phyloP scores from a whole-genome alignment of 495 filamentous ascomycete genomes.

The Cetradonia linearis region DNA sequence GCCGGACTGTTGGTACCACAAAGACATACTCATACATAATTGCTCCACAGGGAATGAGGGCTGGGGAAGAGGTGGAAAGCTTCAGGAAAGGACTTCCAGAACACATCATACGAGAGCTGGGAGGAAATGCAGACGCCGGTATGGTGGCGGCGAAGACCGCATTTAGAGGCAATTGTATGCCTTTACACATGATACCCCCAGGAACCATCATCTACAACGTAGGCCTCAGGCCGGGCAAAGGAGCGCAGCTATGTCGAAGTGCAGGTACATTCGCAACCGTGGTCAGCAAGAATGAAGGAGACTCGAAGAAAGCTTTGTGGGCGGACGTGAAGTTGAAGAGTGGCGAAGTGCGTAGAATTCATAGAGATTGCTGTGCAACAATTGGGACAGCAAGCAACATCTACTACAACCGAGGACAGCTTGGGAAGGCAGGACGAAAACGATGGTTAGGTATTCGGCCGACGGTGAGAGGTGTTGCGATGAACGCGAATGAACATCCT shows the following conservation, averaged over 20 bases:
- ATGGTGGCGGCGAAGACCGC: slow-evolving; percentile 89
- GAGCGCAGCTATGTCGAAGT: slow-evolving; percentile 83
- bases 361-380: slow-evolving; percentile 85
- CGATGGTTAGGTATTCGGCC: slow-evolving; percentile 89
- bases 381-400: slow-evolving; percentile 88
- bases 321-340: slow-evolving; percentile 80
- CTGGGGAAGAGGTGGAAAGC: slow-evolving; percentile 82
- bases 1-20: slow-evolving; percentile 45
- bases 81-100: slow-evolving; percentile 80
- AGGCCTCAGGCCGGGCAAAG: slow-evolving; percentile 59
- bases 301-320: slow-evolving; percentile 30
- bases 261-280: slow-evolving; percentile 86
- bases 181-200: slow-evolving; percentile 86
- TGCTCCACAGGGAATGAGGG: slow-evolving; percentile 84
- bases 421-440: slow-evolving; percentile 88
- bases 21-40: slow-evolving; percentile 64
- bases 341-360: slow-evolving; percentile 79
- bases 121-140: slow-evolving; percentile 82
- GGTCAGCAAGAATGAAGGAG: slow-evolving; percentile 57
- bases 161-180: slow-evolving; percentile 89
- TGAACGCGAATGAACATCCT: slow-evolving; percentile 95
- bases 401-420: slow-evolving; percentile 75
- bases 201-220: slow-evolving; percentile 86
- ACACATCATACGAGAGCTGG: slow-evolving; percentile 79
- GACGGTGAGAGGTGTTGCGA: slow-evolving; percentile 90